Base-by-base conservation (phyloP, 1,284 basidiomycete species). In the Cutaneotrichosporon cyanovorans region DNA sequence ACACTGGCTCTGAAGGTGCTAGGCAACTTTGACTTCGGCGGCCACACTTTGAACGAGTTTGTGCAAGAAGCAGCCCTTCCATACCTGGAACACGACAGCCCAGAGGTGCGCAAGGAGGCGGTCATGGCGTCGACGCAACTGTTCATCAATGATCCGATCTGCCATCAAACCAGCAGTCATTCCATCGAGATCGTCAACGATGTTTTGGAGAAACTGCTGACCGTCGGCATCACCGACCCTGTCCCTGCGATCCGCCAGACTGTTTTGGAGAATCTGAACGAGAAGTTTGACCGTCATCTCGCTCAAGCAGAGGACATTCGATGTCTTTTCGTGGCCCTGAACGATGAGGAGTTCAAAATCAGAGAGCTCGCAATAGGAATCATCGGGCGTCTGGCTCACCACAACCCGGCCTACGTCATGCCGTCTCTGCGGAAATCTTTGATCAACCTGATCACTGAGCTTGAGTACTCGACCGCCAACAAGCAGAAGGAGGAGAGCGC, bases 371-470 rank as follows among this genome's bases (percentile, higher is more conserved):
- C 93, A 4, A 90, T 98, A 39, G 76, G 76, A 21, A 80, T 98
- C 56, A 96, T 99, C 57, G 95, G 95, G 3, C 83, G 95, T 22
- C 79, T 99, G 21, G 89, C 93, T 2, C 82, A 84, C 62, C 87
- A 96, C 73, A 99, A 98, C 62, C 95, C 95, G 0, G 95, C 95
- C 31, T 96, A 97, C 73, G 92, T 98, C 28, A 97, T 99, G 87
- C 93, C 95, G 4, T 93, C 90, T 6, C 74, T 99, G 32, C 80
- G 95, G 43, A 98, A 98, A 71, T 86, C 92, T 2, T 76, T 99
- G 46, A 96, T 98, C 51, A 93, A 98, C 67, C 80, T 99, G 8
- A 77, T 99, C 45, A 98, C 95, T 0, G 95, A 98, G 72, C 75
- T 99, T 39, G 93, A 98, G 72, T 98, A 97, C 66, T 90, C 93